A percentile compares a stretch with the other conserved stretches of the same genome.
Evolutionary conservation across 768 basidiomycete genomes (phyloP).

Genomic region (Postia placenta): DNA sequence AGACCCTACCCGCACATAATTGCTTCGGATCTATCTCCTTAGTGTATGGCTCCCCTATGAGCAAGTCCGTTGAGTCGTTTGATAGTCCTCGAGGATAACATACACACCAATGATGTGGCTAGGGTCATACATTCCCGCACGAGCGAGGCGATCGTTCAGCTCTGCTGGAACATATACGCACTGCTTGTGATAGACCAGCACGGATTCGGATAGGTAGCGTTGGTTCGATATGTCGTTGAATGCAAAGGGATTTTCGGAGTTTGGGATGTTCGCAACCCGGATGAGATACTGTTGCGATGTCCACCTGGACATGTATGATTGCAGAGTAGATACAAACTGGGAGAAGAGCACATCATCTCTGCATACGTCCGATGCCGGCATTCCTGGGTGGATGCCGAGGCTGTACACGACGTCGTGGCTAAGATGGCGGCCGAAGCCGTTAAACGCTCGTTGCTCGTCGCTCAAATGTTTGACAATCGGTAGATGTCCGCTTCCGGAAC

Average conservation of each 20-base stretch:
- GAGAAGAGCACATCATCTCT: background rate
- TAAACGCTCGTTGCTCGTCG: background rate
- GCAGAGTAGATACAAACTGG: background rate
- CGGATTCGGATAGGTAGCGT: background rate
- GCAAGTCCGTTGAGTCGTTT: background rate
- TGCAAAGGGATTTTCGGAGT: background rate
- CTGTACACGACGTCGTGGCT: background rate
- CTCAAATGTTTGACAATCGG: background rate
- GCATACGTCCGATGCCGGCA: background rate
- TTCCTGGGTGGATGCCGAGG: background rate
- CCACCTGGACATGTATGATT: background rate
- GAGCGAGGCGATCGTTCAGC: background rate
- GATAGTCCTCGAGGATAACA: background rate
- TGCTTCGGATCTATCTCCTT: background rate
- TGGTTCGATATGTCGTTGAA: background rate
- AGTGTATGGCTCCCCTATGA: background rate
- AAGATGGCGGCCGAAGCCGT: constrained; percentile 1
- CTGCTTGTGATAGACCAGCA: background rate
- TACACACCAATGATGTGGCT: background rate
- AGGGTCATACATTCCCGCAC: background rate
- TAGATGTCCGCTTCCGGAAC: background rate
- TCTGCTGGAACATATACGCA: background rate
- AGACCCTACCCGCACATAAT: background rate
- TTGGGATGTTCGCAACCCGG: background rate
- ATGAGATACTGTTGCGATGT: background rate